phyloP scores from a whole-genome alignment of 768 basidiomycete genomes.

The Cystoderma amianthinum region DNA sequence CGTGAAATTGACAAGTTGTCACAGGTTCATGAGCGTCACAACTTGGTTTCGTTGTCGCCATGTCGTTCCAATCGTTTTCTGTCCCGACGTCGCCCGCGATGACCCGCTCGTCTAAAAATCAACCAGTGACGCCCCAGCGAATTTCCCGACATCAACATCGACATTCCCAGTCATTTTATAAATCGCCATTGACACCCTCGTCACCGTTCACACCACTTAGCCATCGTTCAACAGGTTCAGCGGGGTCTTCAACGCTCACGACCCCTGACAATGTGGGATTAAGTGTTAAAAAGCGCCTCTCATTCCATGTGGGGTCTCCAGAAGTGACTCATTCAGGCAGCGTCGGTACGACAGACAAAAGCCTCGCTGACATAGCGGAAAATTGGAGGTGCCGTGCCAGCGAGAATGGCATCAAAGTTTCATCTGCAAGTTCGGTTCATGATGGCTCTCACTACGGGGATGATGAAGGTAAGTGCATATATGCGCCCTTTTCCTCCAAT shows the following conservation, averaged over 20 bases:
- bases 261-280: conserved; percentile 47
- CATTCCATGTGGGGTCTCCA: conserved; percentile 32
- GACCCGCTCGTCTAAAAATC: conserved; percentile 30
- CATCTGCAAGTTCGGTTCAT: conserved; percentile 31
- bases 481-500: conserved; percentile 7
- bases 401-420: conserved; percentile 67
- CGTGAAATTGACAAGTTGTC: conserved; percentile 7
- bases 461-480: conserved; percentile 35
- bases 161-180: conserved; percentile 38
- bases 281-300: conserved; percentile 32
- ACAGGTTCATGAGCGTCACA: conserved; percentile 15
- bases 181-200: conserved; percentile 56
- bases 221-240: conserved; percentile 53
- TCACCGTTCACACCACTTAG: conserved; percentile 70
- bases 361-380: conserved; percentile 52
- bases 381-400: conserved; percentile 70
- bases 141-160: conserved; percentile 39
- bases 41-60: no score
- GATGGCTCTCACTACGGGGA: conserved; percentile 43
- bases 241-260: conserved; percentile 45
- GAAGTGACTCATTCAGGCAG: conserved; percentile 26
- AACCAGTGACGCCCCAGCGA: conserved; percentile 65
- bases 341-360: conserved; percentile 31
- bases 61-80: conserved; percentile 22
- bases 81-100: conserved; percentile 41